A percentile compares a stretch with the other conserved stretches of the same genome.
These are phyloP conservation scores for Termitomyces sp. DNA, from an alignment of 768 basidiomycete species.

Conservation along the genomic window DNA sequence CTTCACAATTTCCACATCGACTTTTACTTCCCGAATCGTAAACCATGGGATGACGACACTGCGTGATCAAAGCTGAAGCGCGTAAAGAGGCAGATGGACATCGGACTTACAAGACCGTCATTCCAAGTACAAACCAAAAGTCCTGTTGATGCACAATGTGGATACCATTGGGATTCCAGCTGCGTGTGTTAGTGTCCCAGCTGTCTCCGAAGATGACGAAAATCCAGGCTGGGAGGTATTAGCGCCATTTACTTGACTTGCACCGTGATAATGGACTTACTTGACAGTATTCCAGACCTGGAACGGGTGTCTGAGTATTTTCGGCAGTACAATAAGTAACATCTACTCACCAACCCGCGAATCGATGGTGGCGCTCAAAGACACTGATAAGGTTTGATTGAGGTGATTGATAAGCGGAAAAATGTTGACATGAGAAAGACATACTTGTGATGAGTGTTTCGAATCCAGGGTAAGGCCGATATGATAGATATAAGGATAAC, in stretches of 20 bases:
- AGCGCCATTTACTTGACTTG: slow-evolving; percentile 1
- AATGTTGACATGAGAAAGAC: neutral
- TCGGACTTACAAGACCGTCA: slow-evolving; percentile 60
- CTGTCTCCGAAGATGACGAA: slow-evolving; percentile 67
- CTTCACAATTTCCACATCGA: slow-evolving; percentile 70
- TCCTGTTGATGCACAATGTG: slow-evolving; percentile 63
- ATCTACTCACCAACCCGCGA: slow-evolving; percentile 64
- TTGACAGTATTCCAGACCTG: slow-evolving; percentile 45
- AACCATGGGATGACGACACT: slow-evolving; percentile 75
- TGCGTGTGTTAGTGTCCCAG: slow-evolving; percentile 48
- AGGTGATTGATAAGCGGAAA: neutral
- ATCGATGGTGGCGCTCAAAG: slow-evolving; percentile 79
- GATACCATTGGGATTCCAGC: slow-evolving; percentile 58
- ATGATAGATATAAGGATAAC: slow-evolving; percentile 53
- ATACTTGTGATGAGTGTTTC: slow-evolving; percentile 80
- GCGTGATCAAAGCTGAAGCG: neutral
- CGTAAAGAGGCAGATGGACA: slow-evolving; percentile 8
- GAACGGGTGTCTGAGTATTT: slow-evolving; percentile 1
- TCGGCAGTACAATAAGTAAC: neutral
- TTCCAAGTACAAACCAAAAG: slow-evolving; percentile 73
- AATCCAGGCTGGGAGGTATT: slow-evolving; percentile 41
- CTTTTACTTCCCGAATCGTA: slow-evolving; percentile 68
- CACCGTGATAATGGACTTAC: slow-evolving; percentile 28
- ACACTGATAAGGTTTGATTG: slow-evolving; percentile 34
- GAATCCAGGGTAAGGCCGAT: slow-evolving; percentile 73